Base-by-base conservation (phyloP, 805 yeast genomes). In the Brettanomyces sp. region DNA sequence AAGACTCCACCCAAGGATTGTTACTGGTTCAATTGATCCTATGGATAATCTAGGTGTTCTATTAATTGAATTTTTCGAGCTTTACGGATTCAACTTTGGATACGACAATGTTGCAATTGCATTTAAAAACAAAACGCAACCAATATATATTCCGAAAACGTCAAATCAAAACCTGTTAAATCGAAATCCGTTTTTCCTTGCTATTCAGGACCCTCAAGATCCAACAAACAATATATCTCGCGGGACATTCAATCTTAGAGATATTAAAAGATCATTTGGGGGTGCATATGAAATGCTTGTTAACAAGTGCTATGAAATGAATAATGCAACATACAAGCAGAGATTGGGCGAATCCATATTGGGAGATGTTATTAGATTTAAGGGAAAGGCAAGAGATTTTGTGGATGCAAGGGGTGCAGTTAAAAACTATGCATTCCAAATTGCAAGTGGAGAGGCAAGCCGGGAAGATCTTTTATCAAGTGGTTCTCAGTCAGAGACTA, bases 161-260 rank as follows among this genome's bases (percentile, higher is more conserved):
- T 57, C 66, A 9, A 55, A 62, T 36, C 44, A 57, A 1, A 51
- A 57, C 3, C 47, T 63, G 35, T 70, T 73, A 43, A 67, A 80
- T 39, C 73, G 80, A 45, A 73, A 72, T 39, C 72, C 77, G 35
- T 86, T 80, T 59, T 63, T 85, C 1, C 63, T 89, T 36, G 82
- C 88, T 1, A 85, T 91, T 30, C 91, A 85, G 62, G 98, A 91
- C 59, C 98, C 98, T 1, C 81, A 83, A 42, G 96, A 90, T 57
- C 68, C 80, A 2, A 52, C 68, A n/a, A 91, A 91, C 58, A 91
- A 91, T 60, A 82, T 91, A 42, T 80, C 93, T 41, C 71, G 95
- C 53, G 86, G 96, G 4, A 80, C 95, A 1, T 87, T 80, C 66
- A 89, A 89, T 60, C 67, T 87, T 38, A 65, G 87, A 36, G 86